Evolutionary conservation across 2,329 filamentous ascomycete species (phyloP).

Genomic region (Sclerotiophoma versabilis): DNA sequence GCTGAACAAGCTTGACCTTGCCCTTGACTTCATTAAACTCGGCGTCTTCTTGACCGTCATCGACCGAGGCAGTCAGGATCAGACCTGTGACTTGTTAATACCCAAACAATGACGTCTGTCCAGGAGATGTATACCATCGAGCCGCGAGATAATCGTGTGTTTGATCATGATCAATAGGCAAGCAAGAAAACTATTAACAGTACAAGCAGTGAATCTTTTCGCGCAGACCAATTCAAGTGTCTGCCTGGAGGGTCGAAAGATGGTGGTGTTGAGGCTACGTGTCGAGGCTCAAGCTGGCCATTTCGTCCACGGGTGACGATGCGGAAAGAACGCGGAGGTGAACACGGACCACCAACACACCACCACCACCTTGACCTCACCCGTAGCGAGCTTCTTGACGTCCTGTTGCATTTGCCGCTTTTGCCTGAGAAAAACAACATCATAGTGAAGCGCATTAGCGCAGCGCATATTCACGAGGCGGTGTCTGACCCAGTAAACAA

Average conservation of each 20-base stretch:
- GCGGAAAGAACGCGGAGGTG: constrained; percentile 32
- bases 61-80: constrained; percentile 92
- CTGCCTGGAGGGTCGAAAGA: constrained; percentile 2
- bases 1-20: constrained; percentile 89
- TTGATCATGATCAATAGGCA: constrained; percentile 69
- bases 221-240: background rate
- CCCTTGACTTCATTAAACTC: constrained; percentile 86
- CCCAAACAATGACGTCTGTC: constrained; percentile 10
- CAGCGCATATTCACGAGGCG: background rate
- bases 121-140: constrained; percentile 71
- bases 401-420: background rate
- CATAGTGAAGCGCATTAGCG: background rate
- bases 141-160: constrained; percentile 91
- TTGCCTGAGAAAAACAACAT: background rate
- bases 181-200: background rate
- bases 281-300: constrained; percentile 30
- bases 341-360: constrained; percentile 23
- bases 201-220: background rate
- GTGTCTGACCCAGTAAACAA: background rate
- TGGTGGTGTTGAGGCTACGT: constrained; percentile 38
- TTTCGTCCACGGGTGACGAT: constrained; percentile 26
- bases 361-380: background rate
- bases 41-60: constrained; percentile 76
- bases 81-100: constrained; percentile 68
- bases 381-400: background rate